Evolutionary conservation across 2,329 filamentous ascomycete genomes (phyloP), one percentile per base, ranked within the genome.

Genomic region (Penicillium olsonii): DNA sequence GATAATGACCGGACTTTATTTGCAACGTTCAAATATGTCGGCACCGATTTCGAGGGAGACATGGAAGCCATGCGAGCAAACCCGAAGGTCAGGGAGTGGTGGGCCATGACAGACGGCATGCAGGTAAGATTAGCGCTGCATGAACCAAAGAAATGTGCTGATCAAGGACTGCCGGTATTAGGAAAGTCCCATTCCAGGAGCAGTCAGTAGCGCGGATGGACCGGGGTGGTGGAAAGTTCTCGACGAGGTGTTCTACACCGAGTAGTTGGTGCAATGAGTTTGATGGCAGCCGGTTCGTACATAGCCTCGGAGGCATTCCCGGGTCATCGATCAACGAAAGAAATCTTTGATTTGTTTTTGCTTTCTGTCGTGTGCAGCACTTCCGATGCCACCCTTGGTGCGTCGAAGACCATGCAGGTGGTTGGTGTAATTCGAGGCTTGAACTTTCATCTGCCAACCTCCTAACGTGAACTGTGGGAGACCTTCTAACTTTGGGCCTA

Each of bases 321-420:
- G 11, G 18, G 14, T 12, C 15, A 20, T 20, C 39, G 18, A 15
- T 33, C 37, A 44, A 47, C 45, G 56, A 18, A 96, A 92, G 74
- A 94, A 96, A 0, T 81, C 80, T 38, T 89, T 84, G 60, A 96
- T 81, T 15, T 81, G 90, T 63, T 81, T 85, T 68, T 96, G 92
- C 39, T 79, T 84, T 10, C 82, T 78, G 66, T 96, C 91, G 65
- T 89, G 85, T 48, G 80, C 79, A 33, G 87, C 80, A 60, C 87
- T 94, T 46, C 90, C 90, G 48, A 96, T 87, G 3, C 91, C 91
- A 24, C 90, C 89, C 19, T 87, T 78, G 8, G 90, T 92, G 69
- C 90, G 87, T 67, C 86, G 92, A 50, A 96, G 74, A 22, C 85
- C 84, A 37, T 75, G 71, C 2, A 96, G 79, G 69, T 96, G 92